Conservation (phyloP, 352 stramenopile species). For the Phytophthora citricola region DNA sequence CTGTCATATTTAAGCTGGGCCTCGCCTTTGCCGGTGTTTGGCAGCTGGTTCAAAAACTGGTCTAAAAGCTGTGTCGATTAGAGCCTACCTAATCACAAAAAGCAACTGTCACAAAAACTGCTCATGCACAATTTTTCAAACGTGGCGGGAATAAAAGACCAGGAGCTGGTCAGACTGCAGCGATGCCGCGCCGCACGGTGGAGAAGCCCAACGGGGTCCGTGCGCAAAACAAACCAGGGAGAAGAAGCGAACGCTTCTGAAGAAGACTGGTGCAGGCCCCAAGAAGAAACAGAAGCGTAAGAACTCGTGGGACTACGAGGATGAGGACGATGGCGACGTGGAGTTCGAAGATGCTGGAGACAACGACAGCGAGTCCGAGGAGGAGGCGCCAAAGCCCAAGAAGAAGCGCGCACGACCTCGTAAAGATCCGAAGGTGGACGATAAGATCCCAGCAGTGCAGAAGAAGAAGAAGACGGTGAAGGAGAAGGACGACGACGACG, state of each 20-base stretch:
- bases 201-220: slow-evolving; percentile 12
- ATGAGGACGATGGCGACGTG: slow-evolving; percentile 33
- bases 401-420: slow-evolving; percentile 22
- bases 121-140: slow-evolving; percentile 4
- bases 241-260: slow-evolving; percentile 18
- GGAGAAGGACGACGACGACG: slow-evolving; percentile 18
- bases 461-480: slow-evolving; percentile 22
- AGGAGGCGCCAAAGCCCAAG: slow-evolving; percentile 26
- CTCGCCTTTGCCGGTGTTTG: neutral
- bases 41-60: neutral
- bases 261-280: neutral
- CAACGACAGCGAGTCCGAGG: slow-evolving; percentile 31
- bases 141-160: slow-evolving; percentile 12
- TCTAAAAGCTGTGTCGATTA: neutral
- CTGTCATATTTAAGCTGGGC: too few relatives aligned
- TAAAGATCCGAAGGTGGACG: slow-evolving; percentile 20
- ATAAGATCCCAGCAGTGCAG: slow-evolving; percentile 17
- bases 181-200: slow-evolving; percentile 1
- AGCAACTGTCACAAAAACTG: neutral
- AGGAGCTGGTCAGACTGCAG: neutral
- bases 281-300: slow-evolving; percentile 38
- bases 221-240: slow-evolving; percentile 1
- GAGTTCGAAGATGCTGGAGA: slow-evolving; percentile 29
- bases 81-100: neutral
- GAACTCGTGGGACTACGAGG: slow-evolving; percentile 41